Conservation (phyloP, 1,284 basidiomycete genomes). For the Ganoderma leucocontextum region DNA sequence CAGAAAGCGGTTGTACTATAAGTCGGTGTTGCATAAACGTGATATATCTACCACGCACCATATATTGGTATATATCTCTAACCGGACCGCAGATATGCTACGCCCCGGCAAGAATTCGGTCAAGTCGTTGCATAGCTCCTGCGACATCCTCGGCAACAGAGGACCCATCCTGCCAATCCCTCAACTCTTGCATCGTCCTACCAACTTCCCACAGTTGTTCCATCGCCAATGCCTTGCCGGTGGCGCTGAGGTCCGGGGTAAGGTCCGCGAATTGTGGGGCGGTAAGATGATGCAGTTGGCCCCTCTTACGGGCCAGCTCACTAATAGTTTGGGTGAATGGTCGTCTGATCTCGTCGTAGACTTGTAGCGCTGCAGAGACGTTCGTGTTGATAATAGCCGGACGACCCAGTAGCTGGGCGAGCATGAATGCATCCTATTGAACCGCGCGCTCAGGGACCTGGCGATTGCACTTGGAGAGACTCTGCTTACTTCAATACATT, state of each 20-base stretch:
- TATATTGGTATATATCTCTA: neutral
- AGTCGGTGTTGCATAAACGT: neutral
- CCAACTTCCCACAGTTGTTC: constrained; percentile 12
- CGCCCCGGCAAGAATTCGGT: neutral
- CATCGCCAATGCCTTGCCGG: constrained; percentile 2
- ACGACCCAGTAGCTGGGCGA: constrained; percentile 18
- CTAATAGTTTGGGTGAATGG: constrained; percentile 19
- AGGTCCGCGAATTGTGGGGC: constrained; percentile 15
- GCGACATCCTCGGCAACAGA: constrained; percentile 11
- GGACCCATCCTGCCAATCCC: constrained; percentile 19
- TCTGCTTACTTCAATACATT: constrained; percentile 45
- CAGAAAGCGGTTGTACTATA: neutral
- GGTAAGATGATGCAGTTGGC: constrained; percentile 17
- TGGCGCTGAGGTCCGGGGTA: constrained; percentile 15
- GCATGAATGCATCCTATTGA: constrained; percentile 17
- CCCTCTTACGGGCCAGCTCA: constrained; percentile 13
- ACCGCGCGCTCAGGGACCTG: neutral
- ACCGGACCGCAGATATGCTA: neutral
- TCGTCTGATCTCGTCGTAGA: constrained; percentile 21
- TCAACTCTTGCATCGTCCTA: constrained; percentile 11
- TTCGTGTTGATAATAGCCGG: neutral
- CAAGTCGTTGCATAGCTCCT: constrained; percentile 11
- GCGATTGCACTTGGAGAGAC: neutral
- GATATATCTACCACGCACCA: neutral
- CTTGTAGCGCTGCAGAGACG: constrained; percentile 4